A percentile compares a stretch with the other conserved stretches of the same genome.
Evolutionary conservation across 139 green algal species (phyloP).

Genomic region (Pedinophyceae sp.): DNA sequence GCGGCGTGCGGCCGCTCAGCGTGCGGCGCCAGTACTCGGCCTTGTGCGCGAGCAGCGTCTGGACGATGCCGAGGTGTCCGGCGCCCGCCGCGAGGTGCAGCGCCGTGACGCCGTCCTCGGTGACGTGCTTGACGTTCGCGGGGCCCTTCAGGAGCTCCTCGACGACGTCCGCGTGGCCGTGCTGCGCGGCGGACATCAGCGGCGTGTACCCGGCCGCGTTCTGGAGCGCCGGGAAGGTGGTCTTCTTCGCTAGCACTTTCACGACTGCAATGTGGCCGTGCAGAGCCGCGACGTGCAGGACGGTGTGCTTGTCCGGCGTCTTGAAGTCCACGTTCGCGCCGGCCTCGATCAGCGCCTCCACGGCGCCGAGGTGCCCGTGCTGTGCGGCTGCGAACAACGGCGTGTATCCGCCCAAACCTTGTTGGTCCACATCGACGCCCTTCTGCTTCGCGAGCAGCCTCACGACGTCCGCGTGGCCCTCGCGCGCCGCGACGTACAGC

Average conservation of each 20-base stretch:
- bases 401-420: too few relatives aligned
- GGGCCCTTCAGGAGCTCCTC: not conserved
- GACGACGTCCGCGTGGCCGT: not conserved
- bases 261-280: too few relatives aligned
- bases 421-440: too few relatives aligned
- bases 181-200: not conserved
- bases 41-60: not conserved
- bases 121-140: not conserved
- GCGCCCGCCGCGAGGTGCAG: not conserved
- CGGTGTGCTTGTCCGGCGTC: not conserved
- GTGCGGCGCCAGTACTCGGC: not conserved
- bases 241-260: too few relatives aligned
- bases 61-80: not conserved
- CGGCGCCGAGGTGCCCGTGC: not conserved
- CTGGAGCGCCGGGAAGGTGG: too few relatives aligned
- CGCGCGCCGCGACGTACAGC: too few relatives aligned
- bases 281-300: not conserved
- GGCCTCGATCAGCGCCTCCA: not conserved
- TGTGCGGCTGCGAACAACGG: not conserved
- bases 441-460: not conserved
- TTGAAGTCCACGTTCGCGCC: conserved; percentile 1
- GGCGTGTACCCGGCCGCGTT: conserved; percentile 4
- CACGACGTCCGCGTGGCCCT: not conserved
- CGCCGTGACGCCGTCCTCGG: not conserved
- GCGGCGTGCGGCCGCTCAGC: not conserved